phyloP scores from a whole-genome alignment of 495 filamentous ascomycete species.

The Penicillium diatomitis region DNA sequence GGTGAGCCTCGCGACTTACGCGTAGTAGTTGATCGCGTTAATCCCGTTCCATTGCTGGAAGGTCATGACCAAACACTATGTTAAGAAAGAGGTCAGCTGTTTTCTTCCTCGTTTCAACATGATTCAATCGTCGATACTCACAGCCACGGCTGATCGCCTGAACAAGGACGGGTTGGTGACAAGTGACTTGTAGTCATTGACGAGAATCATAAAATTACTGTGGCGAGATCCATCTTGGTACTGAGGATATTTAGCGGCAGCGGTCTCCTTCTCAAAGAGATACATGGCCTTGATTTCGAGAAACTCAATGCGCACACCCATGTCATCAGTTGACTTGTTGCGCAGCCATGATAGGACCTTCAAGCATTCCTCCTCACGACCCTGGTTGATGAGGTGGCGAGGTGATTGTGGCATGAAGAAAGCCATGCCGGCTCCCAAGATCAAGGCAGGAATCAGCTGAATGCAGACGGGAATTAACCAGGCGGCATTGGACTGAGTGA shows the following conservation, averaged over 20 bases:
- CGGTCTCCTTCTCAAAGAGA: constrained; percentile 3
- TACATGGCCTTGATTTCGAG: constrained; percentile 2
- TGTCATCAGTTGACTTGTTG: not conserved
- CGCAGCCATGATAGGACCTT: constrained; percentile 1
- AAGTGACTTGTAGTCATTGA: constrained; percentile 2
- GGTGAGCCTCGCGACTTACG: constrained; percentile 8
- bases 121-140: not conserved
- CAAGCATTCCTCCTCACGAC: constrained; percentile 56
- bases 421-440: constrained; percentile 33
- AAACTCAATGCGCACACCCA: constrained; percentile 1
- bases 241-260: not conserved
- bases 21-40: constrained; percentile 48
- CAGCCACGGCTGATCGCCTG: constrained; percentile 1
- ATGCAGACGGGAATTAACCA: constrained; percentile 39
- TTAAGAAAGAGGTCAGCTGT: not conserved
- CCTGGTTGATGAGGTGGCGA: constrained; percentile 62
- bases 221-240: not conserved
- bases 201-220: not conserved
- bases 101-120: too few species aligned
- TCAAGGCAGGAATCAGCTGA: constrained; percentile 33
- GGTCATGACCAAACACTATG: constrained; percentile 2
- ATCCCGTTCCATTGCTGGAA: constrained; percentile 10
- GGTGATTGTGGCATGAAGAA: constrained; percentile 78
- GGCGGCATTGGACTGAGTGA: constrained; percentile 28
- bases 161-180: constrained; percentile 5